Conservation (phyloP, 2,329 filamentous ascomycete species). For the Cladophialophora carrionii region DNA sequence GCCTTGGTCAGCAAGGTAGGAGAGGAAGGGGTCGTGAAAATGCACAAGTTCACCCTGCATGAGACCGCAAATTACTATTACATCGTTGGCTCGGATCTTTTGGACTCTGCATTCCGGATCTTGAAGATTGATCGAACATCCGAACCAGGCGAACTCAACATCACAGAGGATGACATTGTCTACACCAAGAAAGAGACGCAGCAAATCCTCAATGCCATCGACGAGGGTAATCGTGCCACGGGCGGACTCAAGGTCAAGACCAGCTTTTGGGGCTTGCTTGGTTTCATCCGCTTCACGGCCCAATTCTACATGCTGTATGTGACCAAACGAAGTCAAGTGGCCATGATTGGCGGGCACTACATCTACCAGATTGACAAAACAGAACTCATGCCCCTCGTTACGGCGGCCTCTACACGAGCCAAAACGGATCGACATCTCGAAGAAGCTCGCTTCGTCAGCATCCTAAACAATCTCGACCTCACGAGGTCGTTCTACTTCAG, state of each 20-base stretch:
- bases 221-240: slow-evolving; percentile 88
- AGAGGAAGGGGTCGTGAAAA: slow-evolving; percentile 59
- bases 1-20: slow-evolving; percentile 44
- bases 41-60: slow-evolving; percentile 98
- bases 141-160: slow-evolving; percentile 74
- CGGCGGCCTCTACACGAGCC: slow-evolving; percentile 66
- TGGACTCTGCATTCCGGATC: slow-evolving; percentile 85
- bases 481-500: slow-evolving; percentile 96
- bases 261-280: slow-evolving; percentile 83
- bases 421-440: slow-evolving; percentile 84
- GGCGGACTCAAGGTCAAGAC: slow-evolving; percentile 88
- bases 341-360: slow-evolving; percentile 94
- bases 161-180: slow-evolving; percentile 92
- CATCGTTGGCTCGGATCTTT: slow-evolving; percentile 87
- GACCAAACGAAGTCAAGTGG: slow-evolving; percentile 93
- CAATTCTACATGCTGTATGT: slow-evolving; percentile 97
- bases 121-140: slow-evolving; percentile 92
- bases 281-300: slow-evolving; percentile 94
- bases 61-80: slow-evolving; percentile 94
- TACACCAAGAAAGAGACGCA: slow-evolving; percentile 93
- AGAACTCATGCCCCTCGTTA: slow-evolving; percentile 84
- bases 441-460: slow-evolving; percentile 84
- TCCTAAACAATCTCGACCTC: slow-evolving; percentile 87
- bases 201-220: slow-evolving; percentile 88
- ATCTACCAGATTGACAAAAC: slow-evolving; percentile 94